These are phyloP conservation scores for Crinitomyces ghanaensis DNA, from an alignment of 805 yeast genomes.

Conservation along the genomic window DNA sequence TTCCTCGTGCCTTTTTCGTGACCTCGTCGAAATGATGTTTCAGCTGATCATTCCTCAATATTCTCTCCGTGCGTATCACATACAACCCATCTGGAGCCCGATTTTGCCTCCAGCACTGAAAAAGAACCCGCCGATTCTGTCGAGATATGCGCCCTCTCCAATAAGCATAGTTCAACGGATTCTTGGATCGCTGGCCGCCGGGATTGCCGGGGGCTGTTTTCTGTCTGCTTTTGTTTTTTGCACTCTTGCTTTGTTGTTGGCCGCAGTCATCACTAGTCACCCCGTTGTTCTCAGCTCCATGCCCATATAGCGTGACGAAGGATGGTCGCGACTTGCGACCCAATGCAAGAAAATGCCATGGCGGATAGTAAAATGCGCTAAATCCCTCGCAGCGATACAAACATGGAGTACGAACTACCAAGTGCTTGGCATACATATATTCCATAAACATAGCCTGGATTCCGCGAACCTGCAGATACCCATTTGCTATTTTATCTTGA, in stretches of 20 bases:
- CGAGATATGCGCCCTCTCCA: conserved; percentile 12
- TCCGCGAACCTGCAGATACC: conserved; percentile 9
- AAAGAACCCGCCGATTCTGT: conserved; percentile 3
- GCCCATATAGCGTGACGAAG: conserved; percentile 5
- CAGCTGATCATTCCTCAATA: conserved; percentile 7
- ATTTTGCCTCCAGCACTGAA: neutral
- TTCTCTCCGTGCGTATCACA: conserved; percentile 8
- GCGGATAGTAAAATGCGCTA: conserved; percentile 11
- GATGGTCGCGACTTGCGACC: conserved; percentile 17
- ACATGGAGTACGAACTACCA: conserved; percentile 5
- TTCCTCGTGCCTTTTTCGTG: conserved; percentile 5
- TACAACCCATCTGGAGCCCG: conserved; percentile 12
- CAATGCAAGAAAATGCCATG: conserved; percentile 10
- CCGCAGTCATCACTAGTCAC: neutral
- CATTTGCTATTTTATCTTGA: neutral
- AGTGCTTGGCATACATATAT: conserved; percentile 1
- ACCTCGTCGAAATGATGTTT: conserved; percentile 7
- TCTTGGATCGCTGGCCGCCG: conserved; percentile 8
- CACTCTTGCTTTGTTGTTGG: neutral
- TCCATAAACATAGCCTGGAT: conserved; percentile 8
- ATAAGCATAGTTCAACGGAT: conserved; percentile 15
- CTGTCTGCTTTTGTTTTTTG: too few relatives aligned
- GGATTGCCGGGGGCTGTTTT: neutral
- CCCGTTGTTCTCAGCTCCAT: conserved; percentile 14
- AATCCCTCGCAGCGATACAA: conserved; percentile 11